Base-by-base conservation (phyloP, 23 red algal species). In the Gracilaria caudata region DNA sequence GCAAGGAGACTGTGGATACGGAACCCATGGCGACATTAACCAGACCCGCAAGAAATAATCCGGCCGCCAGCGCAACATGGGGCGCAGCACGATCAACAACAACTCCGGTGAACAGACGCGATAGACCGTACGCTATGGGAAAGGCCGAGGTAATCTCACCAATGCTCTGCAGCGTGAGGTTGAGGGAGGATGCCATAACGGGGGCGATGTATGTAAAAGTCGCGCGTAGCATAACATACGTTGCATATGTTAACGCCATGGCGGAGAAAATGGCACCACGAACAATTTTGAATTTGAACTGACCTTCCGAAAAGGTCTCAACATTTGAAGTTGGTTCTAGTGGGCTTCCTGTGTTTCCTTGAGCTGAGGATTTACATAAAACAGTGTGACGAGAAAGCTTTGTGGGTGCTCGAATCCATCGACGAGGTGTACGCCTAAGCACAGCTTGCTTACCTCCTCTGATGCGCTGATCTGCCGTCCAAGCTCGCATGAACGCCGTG, bases 141-240 rank as follows among this genome's bases (percentile, higher is more conserved):
- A 96, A 96, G 24, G 85, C 88, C 20, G 88, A 92, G 20, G 84
- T 73, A 20, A 96, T 90, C 58, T 82, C 47, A 12, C 94, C 94
- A 16, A 96, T 56, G 19, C 81, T 70, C 30, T 68, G 54, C 26
- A 96, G 34, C 11, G 82, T 65, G 2, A 96, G 88, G 28, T 43
- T 23, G 21, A 87, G 68, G 0, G 88, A 59, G 9, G 64, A 40
- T 9, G 79, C 61, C 46, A 96, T 81, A 3, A 82, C 51, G 7
- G 94, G 94, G n/a, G 94, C 81, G 28, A 92, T 65, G 68, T 91
- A 96, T 7, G 94, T 96, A 68, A 96, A 96, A n/a, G 94, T 90
- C 21, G 79, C 74, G 4, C 94, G 79, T 37, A 88, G 68, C 35
- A 92, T 17, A 68, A 90, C 90, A 84, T 96, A 96, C 26, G 82